phyloP scores from a whole-genome alignment of 2,329 filamentous ascomycete species.

The Stromatinia cepivora region DNA sequence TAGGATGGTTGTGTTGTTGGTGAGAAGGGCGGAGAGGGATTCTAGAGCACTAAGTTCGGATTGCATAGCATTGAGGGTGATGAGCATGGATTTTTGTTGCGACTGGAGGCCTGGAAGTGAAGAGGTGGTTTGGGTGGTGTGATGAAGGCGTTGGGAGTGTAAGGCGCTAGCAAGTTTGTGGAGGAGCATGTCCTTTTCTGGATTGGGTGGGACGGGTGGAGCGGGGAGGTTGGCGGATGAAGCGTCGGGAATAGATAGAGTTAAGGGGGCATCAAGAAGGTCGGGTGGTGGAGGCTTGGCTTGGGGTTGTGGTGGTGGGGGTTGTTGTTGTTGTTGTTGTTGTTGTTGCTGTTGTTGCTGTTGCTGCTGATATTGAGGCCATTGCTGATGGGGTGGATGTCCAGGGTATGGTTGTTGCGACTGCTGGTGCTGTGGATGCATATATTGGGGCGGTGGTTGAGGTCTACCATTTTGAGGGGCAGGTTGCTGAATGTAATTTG shows the following conservation, averaged over 20 bases:
- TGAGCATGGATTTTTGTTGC: slow-evolving; percentile 75
- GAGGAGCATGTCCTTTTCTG: slow-evolving; percentile 87
- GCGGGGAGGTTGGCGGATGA: slow-evolving; percentile 56
- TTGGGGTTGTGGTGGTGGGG: slow-evolving; percentile 39
- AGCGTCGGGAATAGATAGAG: slow-evolving; percentile 49
- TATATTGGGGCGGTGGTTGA: slow-evolving; percentile 30
- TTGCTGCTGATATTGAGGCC: slow-evolving; percentile 39
- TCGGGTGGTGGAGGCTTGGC: slow-evolving; percentile 48
- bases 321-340: slow-evolving; percentile 35
- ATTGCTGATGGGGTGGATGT: slow-evolving; percentile 30
- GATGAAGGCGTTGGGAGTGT: slow-evolving; percentile 65
- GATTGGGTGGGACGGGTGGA: slow-evolving; percentile 91
- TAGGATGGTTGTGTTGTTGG: slow-evolving; percentile 76
- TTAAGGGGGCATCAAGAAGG: slow-evolving; percentile 55
- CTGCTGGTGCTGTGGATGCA: slow-evolving; percentile 31
- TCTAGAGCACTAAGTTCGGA: slow-evolving; percentile 71
- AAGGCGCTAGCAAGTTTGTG: slow-evolving; percentile 72
- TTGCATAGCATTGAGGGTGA: slow-evolving; percentile 68
- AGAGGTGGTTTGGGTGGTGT: slow-evolving; percentile 69
- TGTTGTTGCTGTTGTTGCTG: slow-evolving; percentile 35
- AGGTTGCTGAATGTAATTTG: slow-evolving; percentile 26
- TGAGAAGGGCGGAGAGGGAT: slow-evolving; percentile 68
- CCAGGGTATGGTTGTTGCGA: slow-evolving; percentile 30
- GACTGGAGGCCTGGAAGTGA: slow-evolving; percentile 74
- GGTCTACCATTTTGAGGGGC: slow-evolving; percentile 27